Evolutionary conservation across 2,329 filamentous ascomycete genomes (phyloP), one percentile per base, ranked within the genome.

Genomic region (Curvularia hawaiiensis): DNA sequence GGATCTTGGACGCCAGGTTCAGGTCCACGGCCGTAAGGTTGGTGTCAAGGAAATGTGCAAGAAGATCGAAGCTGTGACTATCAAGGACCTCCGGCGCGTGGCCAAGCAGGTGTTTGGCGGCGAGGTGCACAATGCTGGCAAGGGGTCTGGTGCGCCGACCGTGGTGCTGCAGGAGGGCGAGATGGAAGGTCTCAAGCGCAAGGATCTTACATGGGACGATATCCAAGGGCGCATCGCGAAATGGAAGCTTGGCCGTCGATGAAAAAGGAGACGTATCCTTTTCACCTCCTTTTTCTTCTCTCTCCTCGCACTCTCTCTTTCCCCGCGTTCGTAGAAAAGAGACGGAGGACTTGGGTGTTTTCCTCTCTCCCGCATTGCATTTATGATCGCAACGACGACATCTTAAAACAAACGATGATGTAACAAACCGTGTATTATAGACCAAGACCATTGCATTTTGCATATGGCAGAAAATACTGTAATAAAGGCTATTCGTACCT

Each of bases 131-230:
- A 98, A 97, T 75, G 74, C 79, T 0, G 94, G 94, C 1, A 74
- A 80, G 0, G 94, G 95, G 3, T 95, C 88, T 61, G 95, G 95
- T 14, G 89, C 91, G 20, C 95, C 95, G 4, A 99, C 95, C 0
- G 92, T 99, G 24, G 94, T 99, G 44, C 74, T 99, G 69, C 94
- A 98, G 81, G 94, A 97, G 79, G 92, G 92, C 24, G 87, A 93
- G 73, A 84, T 90, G 65, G 85, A 89, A 53, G 88, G 88, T 0
- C 82, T 89, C 28, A 87, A 82, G 69, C 83, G 86, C 63, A 89
- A 85, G 66, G 80, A 87, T 31, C 85, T 96, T 75, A 83, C 83
- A 26, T 98, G 95, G 93, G 89, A 90, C 51, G 90, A 96, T 76
- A 94, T 98, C 43, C 92, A 98, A 80, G 88, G 92, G 56, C 83